These are phyloP conservation scores for Tolypocladium ophioglossoides DNA, from an alignment of 2,329 filamentous ascomycete species.

Conservation along the genomic window DNA sequence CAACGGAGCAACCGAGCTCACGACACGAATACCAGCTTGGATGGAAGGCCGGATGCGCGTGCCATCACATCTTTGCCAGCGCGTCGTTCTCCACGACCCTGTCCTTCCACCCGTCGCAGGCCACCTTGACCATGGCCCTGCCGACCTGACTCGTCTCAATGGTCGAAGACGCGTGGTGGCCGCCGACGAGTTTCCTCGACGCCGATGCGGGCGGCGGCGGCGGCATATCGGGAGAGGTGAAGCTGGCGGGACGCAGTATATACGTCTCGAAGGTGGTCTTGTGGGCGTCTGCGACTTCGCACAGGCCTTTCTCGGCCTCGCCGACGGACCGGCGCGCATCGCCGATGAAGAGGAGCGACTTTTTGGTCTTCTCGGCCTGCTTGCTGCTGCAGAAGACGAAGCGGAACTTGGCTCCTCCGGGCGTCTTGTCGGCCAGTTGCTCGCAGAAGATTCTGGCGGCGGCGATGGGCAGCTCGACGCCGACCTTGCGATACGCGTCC, in stretches of 20 bases:
- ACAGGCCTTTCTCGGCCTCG: slow-evolving; percentile 28
- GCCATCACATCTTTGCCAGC: slow-evolving; percentile 16
- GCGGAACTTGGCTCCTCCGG: slow-evolving; percentile 23
- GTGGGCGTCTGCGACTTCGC: slow-evolving; percentile 23
- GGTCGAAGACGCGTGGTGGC: slow-evolving; percentile 16
- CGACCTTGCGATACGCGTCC: slow-evolving; percentile 34
- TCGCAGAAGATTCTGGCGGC: slow-evolving; percentile 45
- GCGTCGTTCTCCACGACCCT: slow-evolving; percentile 23
- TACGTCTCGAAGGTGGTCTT: slow-evolving; percentile 22
- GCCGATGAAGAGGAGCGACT: slow-evolving; percentile 23
- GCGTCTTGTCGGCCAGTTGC: slow-evolving; percentile 17
- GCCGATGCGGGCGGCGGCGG: slow-evolving; percentile 10
- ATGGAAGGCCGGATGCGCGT: neutral
- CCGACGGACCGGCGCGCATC: slow-evolving; percentile 27
- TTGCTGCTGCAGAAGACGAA: slow-evolving; percentile 32
- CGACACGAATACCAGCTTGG: neutral
- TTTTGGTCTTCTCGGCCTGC: slow-evolving; percentile 21
- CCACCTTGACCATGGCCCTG: slow-evolving; percentile 23
- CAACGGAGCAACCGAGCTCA: neutral
- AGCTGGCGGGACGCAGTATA: slow-evolving; percentile 23
- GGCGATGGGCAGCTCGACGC: slow-evolving; percentile 47
- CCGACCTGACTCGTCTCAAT: slow-evolving; percentile 26
- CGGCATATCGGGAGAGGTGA: slow-evolving; percentile 16
- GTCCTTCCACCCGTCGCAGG: slow-evolving; percentile 23
- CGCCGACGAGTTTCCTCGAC: slow-evolving; percentile 15